phyloP scores from a whole-genome alignment of 352 stramenopile genomes.

The Pythium phragmiticola region DNA sequence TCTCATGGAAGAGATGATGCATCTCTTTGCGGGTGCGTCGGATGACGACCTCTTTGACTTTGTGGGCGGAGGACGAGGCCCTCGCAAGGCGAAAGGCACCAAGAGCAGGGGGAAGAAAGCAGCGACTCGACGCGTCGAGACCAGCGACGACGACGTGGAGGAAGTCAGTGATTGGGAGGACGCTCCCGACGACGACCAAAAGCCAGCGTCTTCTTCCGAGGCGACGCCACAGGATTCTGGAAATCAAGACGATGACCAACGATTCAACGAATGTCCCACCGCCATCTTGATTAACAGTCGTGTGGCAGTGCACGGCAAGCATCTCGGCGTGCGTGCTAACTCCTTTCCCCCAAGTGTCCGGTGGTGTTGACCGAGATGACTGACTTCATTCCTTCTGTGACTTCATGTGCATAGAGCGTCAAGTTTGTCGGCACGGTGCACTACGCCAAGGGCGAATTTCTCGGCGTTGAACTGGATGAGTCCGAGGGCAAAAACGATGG shows the following conservation, averaged over 20 bases:
- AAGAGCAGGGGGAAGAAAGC: slow-evolving; percentile 6
- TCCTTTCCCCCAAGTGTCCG: background rate
- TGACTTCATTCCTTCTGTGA: background rate
- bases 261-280: background rate
- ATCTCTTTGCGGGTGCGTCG: slow-evolving; percentile 35
- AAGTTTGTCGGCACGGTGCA: slow-evolving; percentile 64
- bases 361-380: background rate
- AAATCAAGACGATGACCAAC: slow-evolving; percentile 5
- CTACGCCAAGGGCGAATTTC: slow-evolving; percentile 71
- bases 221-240: background rate
- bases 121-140: background rate
- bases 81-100: slow-evolving; percentile 7
- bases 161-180: slow-evolving; percentile 33
- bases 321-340: slow-evolving; percentile 8
- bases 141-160: slow-evolving; percentile 26
- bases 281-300: slow-evolving; percentile 26
- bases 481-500: slow-evolving; percentile 73
- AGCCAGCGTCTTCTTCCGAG: background rate
- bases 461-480: slow-evolving; percentile 58
- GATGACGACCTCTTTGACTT: slow-evolving; percentile 27
- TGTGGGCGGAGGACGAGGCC: slow-evolving; percentile 15
- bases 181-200: slow-evolving; percentile 3
- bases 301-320: slow-evolving; percentile 43
- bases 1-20: slow-evolving; percentile 44
- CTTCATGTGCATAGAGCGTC: slow-evolving; percentile 33